Evolutionary conservation across 2,329 filamentous ascomycete genomes (phyloP).

Genomic region (Kalmusia sp.): DNA sequence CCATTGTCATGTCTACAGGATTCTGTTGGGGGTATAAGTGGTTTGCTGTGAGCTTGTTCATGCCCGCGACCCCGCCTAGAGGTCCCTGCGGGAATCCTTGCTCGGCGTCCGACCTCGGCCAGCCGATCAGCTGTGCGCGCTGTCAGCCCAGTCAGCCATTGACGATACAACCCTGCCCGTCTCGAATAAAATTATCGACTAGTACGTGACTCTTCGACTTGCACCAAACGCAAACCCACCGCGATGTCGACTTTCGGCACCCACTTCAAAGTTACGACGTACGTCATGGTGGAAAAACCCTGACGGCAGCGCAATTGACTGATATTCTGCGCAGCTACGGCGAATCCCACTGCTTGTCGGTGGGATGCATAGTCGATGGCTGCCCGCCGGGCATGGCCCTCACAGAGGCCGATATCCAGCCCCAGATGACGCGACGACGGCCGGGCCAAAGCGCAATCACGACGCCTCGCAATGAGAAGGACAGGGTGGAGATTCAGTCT

Average conservation of each 20-base stretch:
- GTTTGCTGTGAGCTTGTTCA: neutral
- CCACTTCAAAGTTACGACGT: slow-evolving; percentile 84
- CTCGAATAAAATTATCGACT: slow-evolving; percentile 7
- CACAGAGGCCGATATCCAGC: slow-evolving; percentile 87
- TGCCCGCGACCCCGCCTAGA: neutral
- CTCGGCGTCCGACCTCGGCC: slow-evolving; percentile 2
- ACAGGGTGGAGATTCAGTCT: slow-evolving; percentile 89
- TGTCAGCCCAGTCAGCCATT: neutral
- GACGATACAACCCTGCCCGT: neutral
- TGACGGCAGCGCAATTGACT: slow-evolving; percentile 17
- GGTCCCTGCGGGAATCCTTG: neutral
- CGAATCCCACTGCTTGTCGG: slow-evolving; percentile 89
- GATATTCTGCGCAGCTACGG: slow-evolving; percentile 64
- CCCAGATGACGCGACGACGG: slow-evolving; percentile 88
- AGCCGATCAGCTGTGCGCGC: neutral
- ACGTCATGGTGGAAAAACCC: slow-evolving; percentile 44
- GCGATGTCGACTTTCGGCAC: slow-evolving; percentile 79
- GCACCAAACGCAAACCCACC: slow-evolving; percentile 1
- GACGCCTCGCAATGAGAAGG: slow-evolving; percentile 91
- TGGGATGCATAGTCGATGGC: slow-evolving; percentile 94
- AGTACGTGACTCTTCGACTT: slow-evolving; percentile 8
- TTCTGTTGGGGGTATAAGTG: neutral
- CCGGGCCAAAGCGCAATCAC: slow-evolving; percentile 90
- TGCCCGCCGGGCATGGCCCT: slow-evolving; percentile 87
- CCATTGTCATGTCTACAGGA: neutral